phyloP scores from a whole-genome alignment of 2,329 filamentous ascomycete species.

The Seiridium cupressi region DNA sequence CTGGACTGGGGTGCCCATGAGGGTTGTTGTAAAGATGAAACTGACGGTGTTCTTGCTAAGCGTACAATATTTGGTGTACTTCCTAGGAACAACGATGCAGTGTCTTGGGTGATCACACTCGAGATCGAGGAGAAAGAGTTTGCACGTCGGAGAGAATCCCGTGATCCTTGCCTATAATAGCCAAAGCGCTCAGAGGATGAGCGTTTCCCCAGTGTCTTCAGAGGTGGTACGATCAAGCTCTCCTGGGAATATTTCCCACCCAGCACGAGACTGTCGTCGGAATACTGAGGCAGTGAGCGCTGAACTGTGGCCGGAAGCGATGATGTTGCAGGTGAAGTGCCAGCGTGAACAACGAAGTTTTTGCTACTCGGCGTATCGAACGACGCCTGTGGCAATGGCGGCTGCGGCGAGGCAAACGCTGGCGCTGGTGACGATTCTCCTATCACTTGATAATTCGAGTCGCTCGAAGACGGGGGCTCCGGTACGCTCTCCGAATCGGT shows the following conservation, averaged over 20 bases:
- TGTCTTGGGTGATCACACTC: conserved; percentile 51
- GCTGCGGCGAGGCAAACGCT: conserved; percentile 28
- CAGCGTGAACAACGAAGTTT: conserved; percentile 55
- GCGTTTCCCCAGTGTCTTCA: conserved; percentile 43
- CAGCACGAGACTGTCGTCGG: conserved; percentile 32
- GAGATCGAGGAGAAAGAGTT: conserved; percentile 55
- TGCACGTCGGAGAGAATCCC: conserved; percentile 49
- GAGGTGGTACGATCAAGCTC: conserved; percentile 56
- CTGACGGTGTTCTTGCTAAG: conserved; percentile 26
- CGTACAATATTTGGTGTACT: conserved; percentile 38
- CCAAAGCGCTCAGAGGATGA: conserved; percentile 47
- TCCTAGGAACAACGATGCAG: conserved; percentile 34
- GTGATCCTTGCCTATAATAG: conserved; percentile 48
- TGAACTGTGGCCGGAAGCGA: conserved; percentile 30
- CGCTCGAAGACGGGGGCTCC: conserved; percentile 37
- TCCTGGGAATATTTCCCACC: conserved; percentile 57
- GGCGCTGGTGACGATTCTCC: conserved; percentile 46
- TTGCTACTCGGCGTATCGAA: conserved; percentile 30
- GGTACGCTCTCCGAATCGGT: conserved; percentile 40
- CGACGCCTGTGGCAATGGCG: neutral
- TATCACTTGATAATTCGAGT: conserved; percentile 51
- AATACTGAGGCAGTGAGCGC: conserved; percentile 24
- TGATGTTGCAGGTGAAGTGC: conserved; percentile 37
- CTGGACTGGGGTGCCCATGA: conserved; percentile 24
- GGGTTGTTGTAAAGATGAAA: conserved; percentile 15